A percentile compares a stretch with the other conserved stretches of the same genome.
Evolutionary conservation across 495 filamentous ascomycete genomes (phyloP).

Genomic region (Daldinia bambusicola): DNA sequence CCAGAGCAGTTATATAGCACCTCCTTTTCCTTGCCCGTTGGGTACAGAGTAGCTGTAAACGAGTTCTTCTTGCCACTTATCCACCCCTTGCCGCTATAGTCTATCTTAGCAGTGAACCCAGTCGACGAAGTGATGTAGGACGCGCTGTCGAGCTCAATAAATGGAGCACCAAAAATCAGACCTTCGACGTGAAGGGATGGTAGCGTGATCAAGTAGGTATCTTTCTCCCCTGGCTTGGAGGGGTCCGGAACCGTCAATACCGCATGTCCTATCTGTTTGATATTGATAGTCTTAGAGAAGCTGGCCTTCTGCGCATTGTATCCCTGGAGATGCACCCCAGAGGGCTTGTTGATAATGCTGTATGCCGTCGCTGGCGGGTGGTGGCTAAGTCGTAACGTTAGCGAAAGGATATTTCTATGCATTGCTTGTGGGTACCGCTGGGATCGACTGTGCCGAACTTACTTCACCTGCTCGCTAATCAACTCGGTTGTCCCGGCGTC

Average conservation of each 20-base stretch:
- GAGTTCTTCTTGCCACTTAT: slow-evolving; percentile 94
- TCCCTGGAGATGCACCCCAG: slow-evolving; percentile 88
- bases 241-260: slow-evolving; percentile 75
- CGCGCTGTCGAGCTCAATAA: slow-evolving; percentile 85
- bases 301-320: slow-evolving; percentile 98
- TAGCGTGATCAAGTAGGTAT: slow-evolving; percentile 90
- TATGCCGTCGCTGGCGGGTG: slow-evolving; percentile 98
- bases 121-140: slow-evolving; percentile 85
- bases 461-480: slow-evolving; percentile 74
- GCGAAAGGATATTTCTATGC: slow-evolving; percentile 61
- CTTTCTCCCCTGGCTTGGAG: slow-evolving; percentile 58
- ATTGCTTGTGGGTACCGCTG: not conserved
- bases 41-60: slow-evolving; percentile 81
- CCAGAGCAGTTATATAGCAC: slow-evolving; percentile 86
- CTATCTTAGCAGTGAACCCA: slow-evolving; percentile 91
- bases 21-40: slow-evolving; percentile 79
- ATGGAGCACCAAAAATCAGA: slow-evolving; percentile 88
- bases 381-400: slow-evolving; percentile 69
- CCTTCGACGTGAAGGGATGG: slow-evolving; percentile 94
- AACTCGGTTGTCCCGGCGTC: slow-evolving; percentile 75
- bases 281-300: slow-evolving; percentile 90
- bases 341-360: slow-evolving; percentile 84
- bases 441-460: slow-evolving; percentile 56
- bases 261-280: slow-evolving; percentile 98
- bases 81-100: slow-evolving; percentile 94